These are phyloP conservation scores for Cutaneotrichosporon sp. DNA, from an alignment of 1,284 basidiomycete species.

Conservation along the genomic window DNA sequence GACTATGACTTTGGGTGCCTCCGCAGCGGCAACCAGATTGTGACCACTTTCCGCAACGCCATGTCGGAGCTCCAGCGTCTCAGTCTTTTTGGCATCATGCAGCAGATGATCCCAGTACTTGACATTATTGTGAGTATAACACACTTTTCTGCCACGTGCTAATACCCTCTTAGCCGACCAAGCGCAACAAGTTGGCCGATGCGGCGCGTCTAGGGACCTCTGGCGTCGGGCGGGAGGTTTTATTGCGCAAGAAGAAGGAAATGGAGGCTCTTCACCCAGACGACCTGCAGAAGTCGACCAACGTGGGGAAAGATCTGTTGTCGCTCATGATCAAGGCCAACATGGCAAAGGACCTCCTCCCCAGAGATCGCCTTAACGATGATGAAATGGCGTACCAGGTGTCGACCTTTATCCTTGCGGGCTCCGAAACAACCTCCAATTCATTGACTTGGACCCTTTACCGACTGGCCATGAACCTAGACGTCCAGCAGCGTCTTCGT, in stretches of 20 bases:
- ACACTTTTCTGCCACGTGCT: slow-evolving; percentile 18
- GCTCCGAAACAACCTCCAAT: slow-evolving; percentile 71
- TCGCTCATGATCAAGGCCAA: slow-evolving; percentile 56
- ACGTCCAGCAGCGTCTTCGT: slow-evolving; percentile 57
- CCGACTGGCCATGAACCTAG: slow-evolving; percentile 57
- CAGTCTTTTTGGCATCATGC: slow-evolving; percentile 53
- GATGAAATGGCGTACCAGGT: slow-evolving; percentile 70
- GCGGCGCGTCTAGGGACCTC: not conserved
- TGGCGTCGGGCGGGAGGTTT: not conserved
- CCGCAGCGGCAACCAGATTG: slow-evolving; percentile 37
- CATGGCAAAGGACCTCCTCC: slow-evolving; percentile 53
- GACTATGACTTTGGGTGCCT: slow-evolving; percentile 53
- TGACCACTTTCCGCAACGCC: slow-evolving; percentile 41
- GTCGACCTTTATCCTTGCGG: slow-evolving; percentile 60
- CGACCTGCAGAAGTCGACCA: slow-evolving; percentile 43
- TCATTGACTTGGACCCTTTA: slow-evolving; percentile 69
- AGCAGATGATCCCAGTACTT: slow-evolving; percentile 43
- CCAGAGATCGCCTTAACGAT: slow-evolving; percentile 57
- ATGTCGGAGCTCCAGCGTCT: slow-evolving; percentile 4
- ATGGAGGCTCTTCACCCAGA: slow-evolving; percentile 15
- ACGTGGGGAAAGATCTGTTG: slow-evolving; percentile 49
- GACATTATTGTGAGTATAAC: slow-evolving; percentile 40
- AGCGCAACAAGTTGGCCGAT: slow-evolving; percentile 4
- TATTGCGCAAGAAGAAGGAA: not conserved
- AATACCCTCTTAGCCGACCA: not conserved